These are phyloP conservation scores for Fereydounia khargensis DNA, from an alignment of 1,284 basidiomycete genomes.

Conservation along the genomic window DNA sequence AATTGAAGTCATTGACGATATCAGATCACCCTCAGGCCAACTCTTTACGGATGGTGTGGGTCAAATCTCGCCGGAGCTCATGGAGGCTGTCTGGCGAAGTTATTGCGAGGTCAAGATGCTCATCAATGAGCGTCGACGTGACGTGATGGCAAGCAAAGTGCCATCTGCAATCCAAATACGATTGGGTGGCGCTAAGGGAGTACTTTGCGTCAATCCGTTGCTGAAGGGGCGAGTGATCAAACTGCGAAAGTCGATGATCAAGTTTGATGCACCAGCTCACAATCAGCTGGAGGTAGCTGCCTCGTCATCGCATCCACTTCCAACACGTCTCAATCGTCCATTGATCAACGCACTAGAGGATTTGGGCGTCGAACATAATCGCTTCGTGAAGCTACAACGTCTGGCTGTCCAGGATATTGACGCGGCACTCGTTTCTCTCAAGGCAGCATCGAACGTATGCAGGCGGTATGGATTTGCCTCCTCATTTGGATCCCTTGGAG, in stretches of 20 bases:
- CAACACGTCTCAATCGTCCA: conserved; percentile 17
- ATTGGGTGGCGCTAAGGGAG: conserved; percentile 18
- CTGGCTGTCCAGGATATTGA: conserved; percentile 13
- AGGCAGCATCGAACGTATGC: conserved; percentile 9
- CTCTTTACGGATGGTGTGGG: conserved; percentile 22
- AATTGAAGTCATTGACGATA: conserved; percentile 11
- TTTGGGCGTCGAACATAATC: conserved; percentile 3
- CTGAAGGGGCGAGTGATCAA: conserved; percentile 10
- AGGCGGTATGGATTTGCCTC: neutral
- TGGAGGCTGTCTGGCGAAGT: conserved; percentile 14
- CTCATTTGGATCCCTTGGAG: conserved; percentile 1
- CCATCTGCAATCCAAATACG: conserved; percentile 20
- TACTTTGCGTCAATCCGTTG: conserved; percentile 14
- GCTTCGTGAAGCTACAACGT: conserved; percentile 9
- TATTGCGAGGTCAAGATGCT: conserved; percentile 8
- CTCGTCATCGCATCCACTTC: conserved; percentile 10
- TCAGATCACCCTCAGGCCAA: neutral
- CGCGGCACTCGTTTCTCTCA: conserved; percentile 4
- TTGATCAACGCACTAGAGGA: conserved; percentile 27
- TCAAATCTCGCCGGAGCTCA: conserved; percentile 11
- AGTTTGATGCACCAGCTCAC: conserved; percentile 14
- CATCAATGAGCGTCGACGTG: neutral
- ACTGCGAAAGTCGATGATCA: conserved; percentile 19
- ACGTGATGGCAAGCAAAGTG: neutral
- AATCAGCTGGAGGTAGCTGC: conserved; percentile 16